phyloP scores from a whole-genome alignment of 768 basidiomycete genomes.

The Termitomyces sp. region DNA sequence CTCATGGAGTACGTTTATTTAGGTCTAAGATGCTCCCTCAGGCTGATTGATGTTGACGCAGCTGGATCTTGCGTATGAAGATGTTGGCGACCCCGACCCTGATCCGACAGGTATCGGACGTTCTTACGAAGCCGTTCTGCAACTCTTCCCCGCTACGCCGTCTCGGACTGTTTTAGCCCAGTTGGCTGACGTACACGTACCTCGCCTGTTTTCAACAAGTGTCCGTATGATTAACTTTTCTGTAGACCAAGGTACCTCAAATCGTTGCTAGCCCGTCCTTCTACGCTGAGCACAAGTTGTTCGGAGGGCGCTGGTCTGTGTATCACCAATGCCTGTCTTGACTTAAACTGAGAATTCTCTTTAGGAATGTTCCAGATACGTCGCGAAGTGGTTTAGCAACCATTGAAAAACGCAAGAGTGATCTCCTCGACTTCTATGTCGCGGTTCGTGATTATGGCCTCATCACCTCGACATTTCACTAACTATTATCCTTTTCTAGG shows the following conservation, averaged over 20 bases:
- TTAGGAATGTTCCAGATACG: constrained; percentile 33
- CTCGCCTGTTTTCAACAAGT: constrained; percentile 1
- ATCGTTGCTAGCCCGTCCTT: constrained; percentile 33
- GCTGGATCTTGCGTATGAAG: constrained; percentile 39
- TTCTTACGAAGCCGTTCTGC: constrained; percentile 34
- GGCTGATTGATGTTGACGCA: constrained; percentile 8
- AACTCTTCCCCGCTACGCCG: constrained; percentile 34
- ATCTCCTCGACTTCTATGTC: constrained; percentile 37
- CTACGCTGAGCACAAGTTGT: constrained; percentile 34
- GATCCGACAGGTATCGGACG: constrained; percentile 36
- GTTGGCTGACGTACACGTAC: constrained; percentile 30
- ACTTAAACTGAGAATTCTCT: not conserved
- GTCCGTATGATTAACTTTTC: not conserved
- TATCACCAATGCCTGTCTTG: too few relatives aligned
- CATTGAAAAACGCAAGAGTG: constrained; percentile 34
- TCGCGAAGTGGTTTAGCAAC: constrained; percentile 29
- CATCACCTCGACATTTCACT: not conserved
- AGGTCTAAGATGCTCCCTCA: not conserved
- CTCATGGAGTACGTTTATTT: constrained; percentile 30
- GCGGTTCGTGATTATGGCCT: constrained; percentile 14
- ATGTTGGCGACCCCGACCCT: constrained; percentile 37
- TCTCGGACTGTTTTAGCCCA: constrained; percentile 27
- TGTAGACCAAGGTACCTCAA: constrained; percentile 31
- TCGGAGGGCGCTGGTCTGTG: constrained; percentile 35
- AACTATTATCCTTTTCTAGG: constrained; percentile 15